These are phyloP conservation scores for Zymoseptoria crescenta DNA, from an alignment of 2,329 filamentous ascomycete genomes.

Conservation along the genomic window DNA sequence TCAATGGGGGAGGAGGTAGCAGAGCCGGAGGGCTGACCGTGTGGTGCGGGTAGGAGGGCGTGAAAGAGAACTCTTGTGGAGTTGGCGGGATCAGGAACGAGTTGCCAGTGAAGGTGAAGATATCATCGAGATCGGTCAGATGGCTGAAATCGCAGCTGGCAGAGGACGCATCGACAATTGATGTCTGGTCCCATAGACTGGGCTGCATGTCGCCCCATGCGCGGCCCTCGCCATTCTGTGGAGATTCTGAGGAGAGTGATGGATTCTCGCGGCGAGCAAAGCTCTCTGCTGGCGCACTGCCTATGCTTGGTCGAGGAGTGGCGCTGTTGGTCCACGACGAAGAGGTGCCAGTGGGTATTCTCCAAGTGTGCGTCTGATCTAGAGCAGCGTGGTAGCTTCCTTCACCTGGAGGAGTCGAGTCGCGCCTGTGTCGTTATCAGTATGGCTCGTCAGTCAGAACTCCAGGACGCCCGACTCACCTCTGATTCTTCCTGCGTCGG, in stretches of 20 bases:
- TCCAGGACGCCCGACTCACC: neutral
- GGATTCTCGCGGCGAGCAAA: constrained; percentile 1
- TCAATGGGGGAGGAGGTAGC: neutral
- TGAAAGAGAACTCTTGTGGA: neutral
- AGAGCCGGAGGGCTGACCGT: neutral
- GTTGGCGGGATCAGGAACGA: neutral
- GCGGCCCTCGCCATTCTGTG: constrained; percentile 10
- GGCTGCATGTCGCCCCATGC: constrained; percentile 12
- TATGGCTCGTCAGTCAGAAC: neutral
- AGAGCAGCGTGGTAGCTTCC: constrained; percentile 9
- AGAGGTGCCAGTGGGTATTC: constrained; percentile 8
- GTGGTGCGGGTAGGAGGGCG: neutral
- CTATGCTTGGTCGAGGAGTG: neutral
- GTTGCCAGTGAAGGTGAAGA: neutral
- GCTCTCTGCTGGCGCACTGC: constrained; percentile 2
- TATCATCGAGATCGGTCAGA: constrained; percentile 1
- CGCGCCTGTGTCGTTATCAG: constrained; percentile 8
- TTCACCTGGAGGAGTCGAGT: constrained; percentile 15
- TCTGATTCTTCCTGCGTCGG: neutral
- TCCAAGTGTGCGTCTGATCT: constrained; percentile 16
- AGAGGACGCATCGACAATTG: neutral
- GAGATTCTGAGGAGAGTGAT: constrained; percentile 14
- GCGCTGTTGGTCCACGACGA: constrained; percentile 7
- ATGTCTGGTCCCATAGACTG: constrained; percentile 11
- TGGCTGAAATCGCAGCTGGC: constrained; percentile 1